Evolutionary conservation across 2,329 filamentous ascomycete genomes (phyloP).

Genomic region (Biscogniauxia marginata): DNA sequence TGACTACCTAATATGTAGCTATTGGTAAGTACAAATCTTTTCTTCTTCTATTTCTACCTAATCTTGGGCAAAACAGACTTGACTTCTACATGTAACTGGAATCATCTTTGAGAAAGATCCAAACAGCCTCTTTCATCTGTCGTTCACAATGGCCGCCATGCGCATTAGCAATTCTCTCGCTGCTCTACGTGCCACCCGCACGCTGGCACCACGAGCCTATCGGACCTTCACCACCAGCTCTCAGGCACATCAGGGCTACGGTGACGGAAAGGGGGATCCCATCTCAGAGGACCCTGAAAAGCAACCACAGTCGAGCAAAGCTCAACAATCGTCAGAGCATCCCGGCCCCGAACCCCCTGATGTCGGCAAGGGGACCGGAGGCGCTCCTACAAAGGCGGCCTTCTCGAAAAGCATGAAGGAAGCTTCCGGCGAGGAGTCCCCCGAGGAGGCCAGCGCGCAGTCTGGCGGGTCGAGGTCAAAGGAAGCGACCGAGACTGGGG

Average conservation of each 20-base stretch:
- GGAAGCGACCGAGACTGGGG: slow-evolving; percentile 38
- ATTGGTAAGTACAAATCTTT: too few relatives aligned
- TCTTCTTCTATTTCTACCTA: slow-evolving; percentile 4
- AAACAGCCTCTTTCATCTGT: not conserved
- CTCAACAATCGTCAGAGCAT: slow-evolving; percentile 39
- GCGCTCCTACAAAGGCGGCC: slow-evolving; percentile 35
- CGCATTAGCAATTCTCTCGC: slow-evolving; percentile 27
- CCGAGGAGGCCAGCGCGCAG: slow-evolving; percentile 35
- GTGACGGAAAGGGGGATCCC: slow-evolving; percentile 40
- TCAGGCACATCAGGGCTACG: slow-evolving; percentile 35
- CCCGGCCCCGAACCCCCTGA: slow-evolving; percentile 41
- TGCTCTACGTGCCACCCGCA: slow-evolving; percentile 21
- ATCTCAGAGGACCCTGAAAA: slow-evolving; percentile 35
- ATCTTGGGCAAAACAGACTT: too few relatives aligned
- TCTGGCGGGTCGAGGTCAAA: slow-evolving; percentile 40
- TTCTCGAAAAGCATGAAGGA: slow-evolving; percentile 25
- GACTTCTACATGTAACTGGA: slow-evolving; percentile 3
- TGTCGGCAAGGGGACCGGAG: slow-evolving; percentile 39
- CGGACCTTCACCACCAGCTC: slow-evolving; percentile 23
- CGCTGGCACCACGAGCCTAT: slow-evolving; percentile 20
- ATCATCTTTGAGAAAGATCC: not conserved
- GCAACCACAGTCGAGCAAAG: slow-evolving; percentile 32
- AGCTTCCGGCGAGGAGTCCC: slow-evolving; percentile 20
- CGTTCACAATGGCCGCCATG: slow-evolving; percentile 27
- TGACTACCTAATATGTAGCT: not conserved